phyloP scores from a whole-genome alignment of 2,329 filamentous ascomycete genomes.

The Paracoccidioides brasiliensis region DNA sequence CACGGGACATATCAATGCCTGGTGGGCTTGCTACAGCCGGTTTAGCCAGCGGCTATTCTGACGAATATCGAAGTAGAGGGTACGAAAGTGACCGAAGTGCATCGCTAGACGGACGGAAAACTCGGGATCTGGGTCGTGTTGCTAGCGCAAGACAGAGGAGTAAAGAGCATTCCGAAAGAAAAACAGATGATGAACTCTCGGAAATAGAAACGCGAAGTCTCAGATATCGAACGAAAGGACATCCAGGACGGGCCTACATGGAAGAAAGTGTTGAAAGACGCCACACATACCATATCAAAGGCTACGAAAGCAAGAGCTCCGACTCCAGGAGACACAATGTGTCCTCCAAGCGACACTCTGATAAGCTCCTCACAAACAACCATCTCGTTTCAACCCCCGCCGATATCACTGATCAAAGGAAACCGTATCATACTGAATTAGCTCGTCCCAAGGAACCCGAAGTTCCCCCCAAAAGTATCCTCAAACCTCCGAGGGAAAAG shows the following conservation, averaged over 20 bases:
- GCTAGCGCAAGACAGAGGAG: neutral
- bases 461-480: conserved; percentile 61
- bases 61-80: conserved; percentile 16
- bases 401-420: conserved; percentile 14
- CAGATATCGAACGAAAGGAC: neutral
- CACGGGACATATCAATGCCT: neutral
- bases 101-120: conserved; percentile 13
- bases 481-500: conserved; percentile 66
- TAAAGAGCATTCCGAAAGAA: neutral
- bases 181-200: conserved; percentile 3
- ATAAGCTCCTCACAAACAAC: conserved; percentile 9
- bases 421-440: conserved; percentile 17
- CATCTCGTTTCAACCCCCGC: conserved; percentile 13
- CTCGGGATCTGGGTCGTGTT: conserved; percentile 12
- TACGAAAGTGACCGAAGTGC: conserved; percentile 12
- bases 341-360: conserved; percentile 14
- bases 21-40: conserved; percentile 26
- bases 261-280: neutral
- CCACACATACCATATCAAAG: neutral
- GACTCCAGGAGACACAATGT: neutral
- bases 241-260: neutral
- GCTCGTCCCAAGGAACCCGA: conserved; percentile 43
- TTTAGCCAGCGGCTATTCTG: conserved; percentile 24
- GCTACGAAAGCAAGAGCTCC: neutral
- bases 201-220: conserved; percentile 2